phyloP scores from a whole-genome alignment of 352 stramenopile species.

The Globisporangium irregulare region DNA sequence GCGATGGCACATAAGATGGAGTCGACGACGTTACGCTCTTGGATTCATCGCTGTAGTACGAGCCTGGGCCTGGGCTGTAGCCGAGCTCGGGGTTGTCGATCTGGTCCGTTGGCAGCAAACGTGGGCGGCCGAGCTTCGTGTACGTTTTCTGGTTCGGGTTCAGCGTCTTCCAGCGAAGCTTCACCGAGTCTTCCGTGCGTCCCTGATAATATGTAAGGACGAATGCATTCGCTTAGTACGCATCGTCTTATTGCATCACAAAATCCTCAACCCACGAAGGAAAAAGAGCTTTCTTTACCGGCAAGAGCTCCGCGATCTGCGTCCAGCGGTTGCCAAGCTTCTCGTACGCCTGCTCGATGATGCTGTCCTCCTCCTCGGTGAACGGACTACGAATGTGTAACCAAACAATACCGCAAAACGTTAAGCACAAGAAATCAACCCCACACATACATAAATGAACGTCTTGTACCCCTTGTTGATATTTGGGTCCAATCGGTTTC shows the following conservation, averaged over 20 bases:
- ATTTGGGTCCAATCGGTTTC: constrained; percentile 95
- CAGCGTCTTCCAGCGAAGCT: constrained; percentile 78
- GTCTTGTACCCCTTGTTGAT: constrained; percentile 81
- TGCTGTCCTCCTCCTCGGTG: constrained; percentile 62
- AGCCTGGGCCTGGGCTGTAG: constrained; percentile 7
- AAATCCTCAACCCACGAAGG: background rate
- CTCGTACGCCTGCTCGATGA: constrained; percentile 76
- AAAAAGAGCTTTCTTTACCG: constrained; percentile 26
- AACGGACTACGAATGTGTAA: constrained; percentile 35
- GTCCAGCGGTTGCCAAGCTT: constrained; percentile 88
- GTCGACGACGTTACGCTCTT: background rate
- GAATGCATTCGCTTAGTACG: background rate
- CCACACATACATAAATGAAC: background rate
- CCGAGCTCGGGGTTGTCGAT: constrained; percentile 25
- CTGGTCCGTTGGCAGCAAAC: constrained; percentile 46
- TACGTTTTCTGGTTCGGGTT: constrained; percentile 80
- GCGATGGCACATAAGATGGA: background rate
- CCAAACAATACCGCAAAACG: too few relatives aligned
- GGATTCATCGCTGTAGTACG: constrained; percentile 5
- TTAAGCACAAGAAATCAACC: background rate
- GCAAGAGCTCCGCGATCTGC: constrained; percentile 78
- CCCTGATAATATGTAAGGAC: constrained; percentile 28
- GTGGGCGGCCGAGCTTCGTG: constrained; percentile 68
- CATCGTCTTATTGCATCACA: background rate
- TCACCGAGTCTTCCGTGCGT: constrained; percentile 78